phyloP scores from a whole-genome alignment of 2,329 filamentous ascomycete genomes.

The Diaporthe longicolla region DNA sequence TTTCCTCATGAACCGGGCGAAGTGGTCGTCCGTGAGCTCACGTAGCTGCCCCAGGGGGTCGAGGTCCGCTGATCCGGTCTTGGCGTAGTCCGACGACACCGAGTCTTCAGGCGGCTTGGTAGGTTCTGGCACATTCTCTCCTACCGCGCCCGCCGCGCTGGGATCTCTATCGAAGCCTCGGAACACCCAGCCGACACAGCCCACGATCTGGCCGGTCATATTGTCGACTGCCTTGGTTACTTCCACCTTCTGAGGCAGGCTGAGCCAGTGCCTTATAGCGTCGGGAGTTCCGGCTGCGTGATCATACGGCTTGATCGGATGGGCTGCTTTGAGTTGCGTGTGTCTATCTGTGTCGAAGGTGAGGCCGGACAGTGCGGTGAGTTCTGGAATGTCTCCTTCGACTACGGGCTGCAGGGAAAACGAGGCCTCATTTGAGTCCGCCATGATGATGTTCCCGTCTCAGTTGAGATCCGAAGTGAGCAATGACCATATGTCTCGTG shows the following conservation, averaged over 20 bases:
- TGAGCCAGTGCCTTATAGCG: conserved; percentile 47
- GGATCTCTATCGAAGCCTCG: conserved; percentile 45
- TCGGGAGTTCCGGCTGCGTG: conserved; percentile 47
- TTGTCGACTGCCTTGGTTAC: conserved; percentile 53
- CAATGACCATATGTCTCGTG: not conserved
- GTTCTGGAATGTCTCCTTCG: conserved; percentile 48
- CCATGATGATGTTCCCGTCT: not conserved
- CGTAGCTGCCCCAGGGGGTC: conserved; percentile 51
- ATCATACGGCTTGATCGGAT: conserved; percentile 49
- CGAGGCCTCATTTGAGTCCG: not conserved
- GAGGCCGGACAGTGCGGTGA: conserved; percentile 50
- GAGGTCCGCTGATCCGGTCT: conserved; percentile 29
- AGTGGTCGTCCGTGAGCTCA: conserved; percentile 49
- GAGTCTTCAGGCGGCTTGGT: not conserved
- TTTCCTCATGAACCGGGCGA: conserved; percentile 48
- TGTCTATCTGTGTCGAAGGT: conserved; percentile 52
- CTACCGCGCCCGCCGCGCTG: not conserved
- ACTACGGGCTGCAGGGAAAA: conserved; percentile 37
- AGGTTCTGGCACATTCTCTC: not conserved
- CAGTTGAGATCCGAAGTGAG: not conserved
- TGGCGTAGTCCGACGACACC: conserved; percentile 10
- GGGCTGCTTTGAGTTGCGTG: conserved; percentile 51
- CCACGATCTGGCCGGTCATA: conserved; percentile 49
- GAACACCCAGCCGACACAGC: conserved; percentile 53
- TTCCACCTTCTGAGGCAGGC: conserved; percentile 45